phyloP scores from a whole-genome alignment of 208 protist species.

The Trypanosoma caninum region DNA sequence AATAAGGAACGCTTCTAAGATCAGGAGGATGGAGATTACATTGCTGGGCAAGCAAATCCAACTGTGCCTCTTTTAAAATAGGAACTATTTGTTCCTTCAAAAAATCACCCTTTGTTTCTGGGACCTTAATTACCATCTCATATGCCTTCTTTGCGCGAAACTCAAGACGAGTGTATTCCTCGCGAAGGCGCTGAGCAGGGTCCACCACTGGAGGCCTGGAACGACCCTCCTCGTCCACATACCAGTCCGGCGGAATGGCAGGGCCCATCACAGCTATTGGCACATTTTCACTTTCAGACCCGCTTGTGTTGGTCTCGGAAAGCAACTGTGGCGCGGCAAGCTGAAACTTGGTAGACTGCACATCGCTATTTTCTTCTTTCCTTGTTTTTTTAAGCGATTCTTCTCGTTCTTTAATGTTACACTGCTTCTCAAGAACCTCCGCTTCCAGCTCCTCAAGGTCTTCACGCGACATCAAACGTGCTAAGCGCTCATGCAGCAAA shows the following conservation, averaged over 20 bases:
- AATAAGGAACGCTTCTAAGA: conserved; percentile 37
- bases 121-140: conserved; percentile 51
- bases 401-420: background rate
- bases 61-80: conserved; percentile 41
- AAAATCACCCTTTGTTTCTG: conserved; percentile 23
- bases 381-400: background rate
- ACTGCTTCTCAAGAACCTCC: background rate
- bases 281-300: conserved; percentile 44
- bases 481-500: conserved; percentile 49
- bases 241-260: conserved; percentile 64
- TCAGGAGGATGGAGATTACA: conserved; percentile 47
- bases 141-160: conserved; percentile 72
- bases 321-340: conserved; percentile 38
- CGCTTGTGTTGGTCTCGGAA: conserved; percentile 65
- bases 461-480: conserved; percentile 40
- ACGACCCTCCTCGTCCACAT: conserved; percentile 54
- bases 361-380: background rate
- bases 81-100: conserved; percentile 23
- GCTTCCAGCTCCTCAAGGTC: conserved; percentile 39
- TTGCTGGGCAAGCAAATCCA: conserved; percentile 40
- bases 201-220: conserved; percentile 46
- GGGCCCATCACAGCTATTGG: conserved; percentile 32
- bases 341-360: conserved; percentile 21
- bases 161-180: conserved; percentile 51
- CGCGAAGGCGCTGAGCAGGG: conserved; percentile 28